phyloP scores from a whole-genome alignment of 2,329 filamentous ascomycete species.

The Cercospora zeae-maydis region DNA sequence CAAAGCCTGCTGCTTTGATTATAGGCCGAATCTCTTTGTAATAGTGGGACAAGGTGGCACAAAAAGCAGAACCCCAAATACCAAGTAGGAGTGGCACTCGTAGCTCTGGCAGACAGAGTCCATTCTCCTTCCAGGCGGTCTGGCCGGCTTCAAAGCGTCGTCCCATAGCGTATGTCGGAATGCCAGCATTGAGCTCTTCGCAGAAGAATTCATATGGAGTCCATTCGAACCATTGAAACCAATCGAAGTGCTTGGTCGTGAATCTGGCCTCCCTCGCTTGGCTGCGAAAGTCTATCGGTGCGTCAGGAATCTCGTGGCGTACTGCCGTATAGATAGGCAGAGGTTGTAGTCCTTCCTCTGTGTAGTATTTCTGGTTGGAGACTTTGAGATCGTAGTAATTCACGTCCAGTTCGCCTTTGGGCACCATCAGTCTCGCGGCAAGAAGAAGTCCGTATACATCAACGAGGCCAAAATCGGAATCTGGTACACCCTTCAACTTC shows the following conservation, averaged over 20 bases:
- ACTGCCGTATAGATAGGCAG: slow-evolving; percentile 95
- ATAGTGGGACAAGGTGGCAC: slow-evolving; percentile 91
- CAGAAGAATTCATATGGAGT: slow-evolving; percentile 95
- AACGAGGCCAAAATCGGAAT: slow-evolving; percentile 82
- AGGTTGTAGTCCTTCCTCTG: slow-evolving; percentile 75
- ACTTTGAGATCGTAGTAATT: slow-evolving; percentile 80
- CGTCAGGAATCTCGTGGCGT: slow-evolving; percentile 83
- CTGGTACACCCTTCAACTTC: slow-evolving; percentile 77
- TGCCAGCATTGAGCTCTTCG: slow-evolving; percentile 85
- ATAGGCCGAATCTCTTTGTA: slow-evolving; percentile 90
- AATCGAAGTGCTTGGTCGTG: slow-evolving; percentile 54
- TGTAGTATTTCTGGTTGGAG: slow-evolving; percentile 75
- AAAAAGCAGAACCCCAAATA: slow-evolving; percentile 96
- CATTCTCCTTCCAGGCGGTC: slow-evolving; percentile 60
- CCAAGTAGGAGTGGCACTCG: slow-evolving; percentile 81
- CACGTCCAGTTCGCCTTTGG: slow-evolving; percentile 75
- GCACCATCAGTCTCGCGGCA: slow-evolving; percentile 78
- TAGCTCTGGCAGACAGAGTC: slow-evolving; percentile 75
- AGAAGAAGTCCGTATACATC: slow-evolving; percentile 88
- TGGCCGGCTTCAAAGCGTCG: slow-evolving; percentile 72
- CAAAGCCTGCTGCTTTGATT: slow-evolving; percentile 70
- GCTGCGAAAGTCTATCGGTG: slow-evolving; percentile 40
- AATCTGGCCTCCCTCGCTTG: slow-evolving; percentile 35
- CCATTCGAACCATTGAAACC: slow-evolving; percentile 98
- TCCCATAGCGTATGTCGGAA: slow-evolving; percentile 91